These are phyloP conservation scores for Spergularia azorica DNA, from an alignment of 179 eudicot species.

Conservation along the genomic window DNA sequence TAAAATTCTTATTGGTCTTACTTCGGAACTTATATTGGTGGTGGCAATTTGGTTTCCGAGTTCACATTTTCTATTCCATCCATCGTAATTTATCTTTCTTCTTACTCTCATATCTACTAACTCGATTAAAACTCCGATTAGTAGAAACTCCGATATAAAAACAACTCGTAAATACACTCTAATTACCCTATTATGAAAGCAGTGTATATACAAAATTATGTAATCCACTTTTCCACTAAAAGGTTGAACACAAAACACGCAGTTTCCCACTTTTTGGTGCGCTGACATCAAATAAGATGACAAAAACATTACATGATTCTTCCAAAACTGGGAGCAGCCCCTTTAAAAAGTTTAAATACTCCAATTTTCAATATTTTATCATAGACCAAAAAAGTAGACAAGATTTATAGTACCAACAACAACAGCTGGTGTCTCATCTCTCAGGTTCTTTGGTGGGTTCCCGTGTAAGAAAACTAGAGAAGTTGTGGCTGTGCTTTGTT, in stretches of 20 bases:
- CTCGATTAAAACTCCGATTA: too few relatives aligned
- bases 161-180: too few relatives aligned
- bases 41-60: too few relatives aligned
- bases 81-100: too few relatives aligned
- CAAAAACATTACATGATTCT: constrained; percentile 24
- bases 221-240: constrained; percentile 25
- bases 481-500: constrained; percentile 28
- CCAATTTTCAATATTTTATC: too few relatives aligned
- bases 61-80: too few relatives aligned
- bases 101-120: too few relatives aligned
- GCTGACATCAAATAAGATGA: constrained; percentile 35
- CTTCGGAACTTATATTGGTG: too few relatives aligned
- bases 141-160: too few relatives aligned
- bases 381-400: neutral
- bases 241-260: constrained; percentile 32
- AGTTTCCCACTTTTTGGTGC: constrained; percentile 41
- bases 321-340: constrained; percentile 31
- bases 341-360: neutral
- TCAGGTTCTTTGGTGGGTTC: constrained; percentile 25
- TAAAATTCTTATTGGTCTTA: too few relatives aligned
- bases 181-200: too few relatives aligned
- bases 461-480: constrained; percentile 6
- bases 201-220: neutral
- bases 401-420: constrained; percentile 9
- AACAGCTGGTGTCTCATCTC: neutral